Evolutionary conservation across 192 early-diverging fungal species (phyloP).

Genomic region (Anaeromyces robustus): DNA sequence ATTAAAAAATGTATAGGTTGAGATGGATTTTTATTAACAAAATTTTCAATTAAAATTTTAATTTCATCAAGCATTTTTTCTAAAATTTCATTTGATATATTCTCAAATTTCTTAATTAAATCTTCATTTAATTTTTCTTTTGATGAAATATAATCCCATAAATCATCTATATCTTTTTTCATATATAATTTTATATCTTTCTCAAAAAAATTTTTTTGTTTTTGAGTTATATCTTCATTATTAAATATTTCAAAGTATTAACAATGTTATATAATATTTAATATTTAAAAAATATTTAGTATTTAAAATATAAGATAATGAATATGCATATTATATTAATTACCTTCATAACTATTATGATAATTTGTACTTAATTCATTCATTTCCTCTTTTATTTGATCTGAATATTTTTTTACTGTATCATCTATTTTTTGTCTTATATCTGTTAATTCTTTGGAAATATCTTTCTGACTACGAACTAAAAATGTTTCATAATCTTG

Average conservation of each 20-base stretch:
- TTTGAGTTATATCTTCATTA: neutral
- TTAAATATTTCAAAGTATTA: too few species aligned
- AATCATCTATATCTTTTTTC: neutral
- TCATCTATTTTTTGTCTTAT: neutral
- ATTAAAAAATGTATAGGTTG: neutral
- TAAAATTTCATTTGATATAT: neutral
- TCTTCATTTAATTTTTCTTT: neutral
- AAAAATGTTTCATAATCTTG: neutral
- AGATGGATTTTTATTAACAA: neutral
- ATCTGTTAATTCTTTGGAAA: neutral
- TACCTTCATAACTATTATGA: neutral
- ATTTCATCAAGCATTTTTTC: neutral
- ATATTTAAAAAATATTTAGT: too few species aligned
- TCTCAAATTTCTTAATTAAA: neutral
- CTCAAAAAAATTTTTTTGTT: neutral
- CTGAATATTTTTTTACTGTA: neutral
- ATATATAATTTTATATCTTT: neutral
- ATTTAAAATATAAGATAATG: too few species aligned
- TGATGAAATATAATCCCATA: neutral
- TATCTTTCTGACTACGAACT: neutral
- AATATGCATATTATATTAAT: too few species aligned
- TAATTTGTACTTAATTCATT: neutral
- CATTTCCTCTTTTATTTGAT: neutral
- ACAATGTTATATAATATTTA: too few species aligned
- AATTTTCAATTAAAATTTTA: neutral